Evolutionary conservation across 2,329 filamentous ascomycete genomes (phyloP).

Genomic region (Trichoderma atrobrunneum): DNA sequence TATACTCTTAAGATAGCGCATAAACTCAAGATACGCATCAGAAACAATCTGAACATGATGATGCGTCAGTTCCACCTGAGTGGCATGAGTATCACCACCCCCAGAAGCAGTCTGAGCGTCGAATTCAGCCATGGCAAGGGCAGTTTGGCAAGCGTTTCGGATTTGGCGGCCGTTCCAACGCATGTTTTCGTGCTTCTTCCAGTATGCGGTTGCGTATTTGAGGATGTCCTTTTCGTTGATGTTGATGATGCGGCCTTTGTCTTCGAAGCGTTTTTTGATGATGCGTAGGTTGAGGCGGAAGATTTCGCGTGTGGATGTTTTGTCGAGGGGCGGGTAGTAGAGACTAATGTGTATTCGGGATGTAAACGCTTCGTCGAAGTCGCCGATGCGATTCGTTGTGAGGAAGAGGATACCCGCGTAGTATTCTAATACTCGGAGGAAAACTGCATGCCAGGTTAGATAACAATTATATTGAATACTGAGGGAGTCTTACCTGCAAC

Average conservation of each 20-base stretch:
- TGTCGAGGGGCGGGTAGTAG: conserved; percentile 27
- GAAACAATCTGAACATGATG: conserved; percentile 24
- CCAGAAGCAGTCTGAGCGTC: conserved; percentile 28
- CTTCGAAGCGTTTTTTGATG: conserved; percentile 23
- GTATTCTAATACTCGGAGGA: conserved; percentile 37
- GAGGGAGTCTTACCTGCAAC: conserved; percentile 27
- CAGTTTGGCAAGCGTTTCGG: conserved; percentile 22
- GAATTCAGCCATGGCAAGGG: conserved; percentile 33
- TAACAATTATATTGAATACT: background rate
- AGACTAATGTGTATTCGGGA: conserved; percentile 36
- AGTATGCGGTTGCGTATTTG: background rate
- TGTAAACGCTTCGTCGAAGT: conserved; percentile 38
- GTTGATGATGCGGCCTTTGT: background rate
- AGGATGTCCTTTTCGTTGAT: background rate
- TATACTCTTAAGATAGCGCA: conserved; percentile 22
- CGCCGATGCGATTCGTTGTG: conserved; percentile 36
- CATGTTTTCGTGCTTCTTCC: background rate
- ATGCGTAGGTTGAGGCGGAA: conserved; percentile 22
- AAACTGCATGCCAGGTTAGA: conserved; percentile 25
- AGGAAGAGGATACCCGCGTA: conserved; percentile 37
- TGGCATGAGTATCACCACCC: background rate
- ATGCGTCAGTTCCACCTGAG: conserved; percentile 20
- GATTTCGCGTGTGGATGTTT: conserved; percentile 1
- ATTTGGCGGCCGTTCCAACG: conserved; percentile 24
- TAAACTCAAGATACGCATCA: conserved; percentile 25